Percentiles rank a stretch among this genome's conserved stretches.
Conservation (phyloP, 1,284 basidiomycete genomes). For the Fomitopsis pinicola region DNA sequence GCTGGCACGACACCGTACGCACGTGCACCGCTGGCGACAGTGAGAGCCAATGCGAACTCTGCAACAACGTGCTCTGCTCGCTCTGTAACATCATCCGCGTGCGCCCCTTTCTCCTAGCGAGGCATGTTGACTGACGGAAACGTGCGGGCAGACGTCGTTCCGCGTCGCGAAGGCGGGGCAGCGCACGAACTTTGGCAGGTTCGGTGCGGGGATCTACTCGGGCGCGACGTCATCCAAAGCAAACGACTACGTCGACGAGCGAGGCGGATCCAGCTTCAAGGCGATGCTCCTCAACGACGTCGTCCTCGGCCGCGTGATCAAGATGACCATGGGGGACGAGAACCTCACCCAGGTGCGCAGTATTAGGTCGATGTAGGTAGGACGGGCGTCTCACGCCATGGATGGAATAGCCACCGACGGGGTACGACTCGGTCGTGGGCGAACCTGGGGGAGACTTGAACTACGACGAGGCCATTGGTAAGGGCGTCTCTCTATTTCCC, state of each 20-base stretch:
- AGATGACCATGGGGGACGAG: constrained; percentile 11
- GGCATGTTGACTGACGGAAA: no score
- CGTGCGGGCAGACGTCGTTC: constrained; percentile 10
- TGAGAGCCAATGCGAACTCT: background rate
- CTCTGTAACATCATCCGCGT: constrained; percentile 13
- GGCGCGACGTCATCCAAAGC: constrained; percentile 17
- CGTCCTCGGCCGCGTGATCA: constrained; percentile 17
- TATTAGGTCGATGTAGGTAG: background rate
- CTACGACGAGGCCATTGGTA: constrained; percentile 19
- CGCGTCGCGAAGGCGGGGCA: constrained; percentile 1
- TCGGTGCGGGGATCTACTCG: constrained; percentile 14
- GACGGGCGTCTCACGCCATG: background rate
- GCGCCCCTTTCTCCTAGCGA: background rate
- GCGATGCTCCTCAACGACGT: constrained; percentile 22
- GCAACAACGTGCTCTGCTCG: constrained; percentile 1
- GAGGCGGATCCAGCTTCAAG: constrained; percentile 11
- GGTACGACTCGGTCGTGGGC: constrained; percentile 15
- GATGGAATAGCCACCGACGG: background rate
- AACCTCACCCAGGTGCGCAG: constrained; percentile 15
- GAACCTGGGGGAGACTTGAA: constrained; percentile 17
- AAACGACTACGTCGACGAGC: constrained; percentile 17
- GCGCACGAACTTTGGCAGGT: constrained; percentile 9
- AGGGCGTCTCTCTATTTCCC: background rate
- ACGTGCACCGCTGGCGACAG: constrained; percentile 9
- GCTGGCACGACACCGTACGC: constrained; percentile 13